Evolutionary conservation across 2,329 filamentous ascomycete species (phyloP), one percentile per base, ranked within the genome.

Genomic region (Trichothecium roseum): DNA sequence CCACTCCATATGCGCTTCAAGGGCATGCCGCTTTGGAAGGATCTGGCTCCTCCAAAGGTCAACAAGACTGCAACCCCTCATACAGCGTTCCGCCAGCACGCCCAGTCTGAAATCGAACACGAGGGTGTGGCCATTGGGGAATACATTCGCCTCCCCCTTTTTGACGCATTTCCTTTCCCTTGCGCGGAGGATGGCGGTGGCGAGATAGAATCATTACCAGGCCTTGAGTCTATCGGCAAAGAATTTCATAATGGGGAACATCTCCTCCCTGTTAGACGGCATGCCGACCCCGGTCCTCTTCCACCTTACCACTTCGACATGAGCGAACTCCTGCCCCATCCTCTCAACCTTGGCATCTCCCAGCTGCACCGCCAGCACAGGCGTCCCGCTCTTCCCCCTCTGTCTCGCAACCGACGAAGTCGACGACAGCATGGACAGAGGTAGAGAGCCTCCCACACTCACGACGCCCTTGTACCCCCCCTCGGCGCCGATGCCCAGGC

Each of bases 181-280:
- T n/a, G n/a, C n/a, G n/a, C n/a, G n/a, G n/a, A n/a, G n/a, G n/a
- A n/a, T n/a, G n/a, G n/a, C n/a, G n/a, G n/a, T n/a, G n/a, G n/a
- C n/a, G n/a, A n/a, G n/a, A n/a, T n/a, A n/a, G n/a, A n/a, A n/a
- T n/a, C n/a, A n/a, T 24, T 24, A 24, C 6, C 6, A 24, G 20
- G 20, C 20, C 20, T 37, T 49, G 14, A 91, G 56, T 48, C 80
- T 69, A 34, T 80, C 70, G 0, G 80, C 79, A 48, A 87, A 72
- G 48, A 81, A 95, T 50, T 81, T 75, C 86, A 95, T 95, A 40
- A 95, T 72, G 1, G 88, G 87, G 49, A 88, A 52, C 71, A 93
- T 88, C 66, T 96, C 88, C 9, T 93, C 86, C 36, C 81, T 69
- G 52, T 70, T 81, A 31, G 68, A 64, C n/a, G 87, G 86, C 88